Evolutionary conservation across 169 alveolate species (phyloP), one percentile per base, ranked within the genome.

Genomic region (Perkinsus marinus): DNA sequence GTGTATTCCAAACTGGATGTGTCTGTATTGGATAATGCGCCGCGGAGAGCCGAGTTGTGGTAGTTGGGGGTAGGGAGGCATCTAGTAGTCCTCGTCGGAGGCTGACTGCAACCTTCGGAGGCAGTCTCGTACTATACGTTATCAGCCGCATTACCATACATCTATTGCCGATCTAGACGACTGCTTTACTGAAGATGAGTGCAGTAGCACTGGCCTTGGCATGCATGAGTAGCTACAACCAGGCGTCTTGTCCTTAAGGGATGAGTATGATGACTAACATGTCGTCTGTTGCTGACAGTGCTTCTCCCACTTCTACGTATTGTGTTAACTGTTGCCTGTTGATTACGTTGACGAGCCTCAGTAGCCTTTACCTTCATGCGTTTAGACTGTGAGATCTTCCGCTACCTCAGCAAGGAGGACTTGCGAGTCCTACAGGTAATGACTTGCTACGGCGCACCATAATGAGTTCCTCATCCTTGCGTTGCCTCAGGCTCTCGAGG

Each of bases 401-500:
- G 95, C 39, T 93, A 95, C 94, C 93, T 95, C 93, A 91, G 95
- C 46, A 92, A 92, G 79, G 94, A 91, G 93, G 96, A 95, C 68
- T 93, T 93, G 68, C 95, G 96, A 2, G 95, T 94, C 36, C 94
- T 95, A 43, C 94, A 94, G 22, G 95, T 95, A n/a, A 93, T 41
- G 19, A 3, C 46, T 41, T 10, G 10, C 46, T 93, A 57, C 79
- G n/a, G n/a, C n/a, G n/a, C n/a, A n/a, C 22, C 34, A 19, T 95
- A 98, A 38, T 57, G 26, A 57, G 36, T 7, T 57, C 22, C 79
- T 17, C 26, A 9, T 43, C 26, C 26, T 43, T 17, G 68, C 9
- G 68, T 17, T 43, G 26, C 68, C 46, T 41, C 79, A 57, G 79
- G 99, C 99, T 34, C 97, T 98, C 37, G 99, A 99, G 95, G 97